Base-by-base conservation (phyloP, 2,329 filamentous ascomycete genomes). In the Verticillium dahliae region DNA sequence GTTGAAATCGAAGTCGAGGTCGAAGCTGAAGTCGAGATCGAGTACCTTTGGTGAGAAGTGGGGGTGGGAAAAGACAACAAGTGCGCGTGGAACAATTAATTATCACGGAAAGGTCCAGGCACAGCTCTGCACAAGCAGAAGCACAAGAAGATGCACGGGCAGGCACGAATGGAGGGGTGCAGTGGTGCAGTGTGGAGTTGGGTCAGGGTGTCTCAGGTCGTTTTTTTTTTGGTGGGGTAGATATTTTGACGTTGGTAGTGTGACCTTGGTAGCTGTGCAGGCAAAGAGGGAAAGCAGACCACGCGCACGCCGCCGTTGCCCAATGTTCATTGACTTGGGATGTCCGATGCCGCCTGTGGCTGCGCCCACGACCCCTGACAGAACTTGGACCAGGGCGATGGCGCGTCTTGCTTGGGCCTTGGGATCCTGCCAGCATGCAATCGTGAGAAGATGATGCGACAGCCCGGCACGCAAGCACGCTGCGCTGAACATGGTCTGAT, bases 1-100 rank as follows among this genome's bases (percentile, higher is more conserved):
- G 38, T 57, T 58, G 61, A 60, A 60, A 60, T 62, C 62, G 39
- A 15, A 15, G 52, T 38, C 55, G 22, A 57, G 59, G 54, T 60
- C 35, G 33, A 55, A 56, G 52, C 56, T 56, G 59, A 4, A 38
- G n/a, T 45, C 45, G 45, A 50, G 18, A 18, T 50, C 45, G 45
- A 50, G 45, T n/a, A 50, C 18, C 18, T 22, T 22, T 22, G 45
- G 45, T 50, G 45, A 50, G 13, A 18, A 10, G 45, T 10, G 45
- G n/a, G n/a, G 18, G 45, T 14, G 18, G 45, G 39, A 18, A 45
- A 45, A 45, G 39, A 18, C 45, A 50, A 50, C n/a, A 50, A 50
- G 45, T 50, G 45, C 45, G 45, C 45, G 18, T n/a, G 45, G n/a
- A 27, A 50, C 45, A 50, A 50, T 50, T 50, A 50, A 50, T 50